A percentile compares a stretch with the other conserved stretches of the same genome.
phyloP scores from a whole-genome alignment of 2,329 filamentous ascomycete genomes.

The Elsinoe arachidis region DNA sequence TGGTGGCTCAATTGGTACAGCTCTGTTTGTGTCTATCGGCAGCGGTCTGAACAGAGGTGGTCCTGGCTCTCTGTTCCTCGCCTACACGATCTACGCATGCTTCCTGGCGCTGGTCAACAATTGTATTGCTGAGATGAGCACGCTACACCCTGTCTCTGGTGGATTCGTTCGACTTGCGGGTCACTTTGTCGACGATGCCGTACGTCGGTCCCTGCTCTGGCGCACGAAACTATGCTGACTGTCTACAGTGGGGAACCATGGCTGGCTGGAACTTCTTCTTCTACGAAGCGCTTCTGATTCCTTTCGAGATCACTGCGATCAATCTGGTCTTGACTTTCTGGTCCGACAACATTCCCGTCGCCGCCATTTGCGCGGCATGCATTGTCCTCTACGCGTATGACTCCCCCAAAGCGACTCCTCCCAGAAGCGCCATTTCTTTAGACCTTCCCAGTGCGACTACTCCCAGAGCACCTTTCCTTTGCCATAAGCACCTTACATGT shows the following conservation, averaged over 20 bases:
- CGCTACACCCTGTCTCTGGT: conserved; percentile 52
- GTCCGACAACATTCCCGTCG: conserved; percentile 32
- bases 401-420: conserved; percentile 8
- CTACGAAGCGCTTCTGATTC: conserved; percentile 40
- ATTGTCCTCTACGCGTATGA: conserved; percentile 6
- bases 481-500: background rate
- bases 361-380: conserved; percentile 7
- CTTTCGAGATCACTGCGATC: conserved; percentile 40
- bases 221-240: conserved; percentile 17
- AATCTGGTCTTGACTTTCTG: conserved; percentile 31
- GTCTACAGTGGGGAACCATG: conserved; percentile 43
- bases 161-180: conserved; percentile 54
- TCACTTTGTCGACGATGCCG: conserved; percentile 52
- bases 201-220: background rate
- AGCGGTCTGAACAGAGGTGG: conserved; percentile 43
- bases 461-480: conserved; percentile 5
- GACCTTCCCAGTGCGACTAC: background rate
- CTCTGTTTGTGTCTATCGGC: conserved; percentile 42
- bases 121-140: conserved; percentile 55
- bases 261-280: conserved; percentile 43
- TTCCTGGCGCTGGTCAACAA: conserved; percentile 56
- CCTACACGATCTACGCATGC: conserved; percentile 48
- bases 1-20: conserved; percentile 22
- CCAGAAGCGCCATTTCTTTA: conserved; percentile 9
- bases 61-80: conserved; percentile 47